phyloP scores from a whole-genome alignment of 2,329 filamentous ascomycete species.

The Fusarium redolens region DNA sequence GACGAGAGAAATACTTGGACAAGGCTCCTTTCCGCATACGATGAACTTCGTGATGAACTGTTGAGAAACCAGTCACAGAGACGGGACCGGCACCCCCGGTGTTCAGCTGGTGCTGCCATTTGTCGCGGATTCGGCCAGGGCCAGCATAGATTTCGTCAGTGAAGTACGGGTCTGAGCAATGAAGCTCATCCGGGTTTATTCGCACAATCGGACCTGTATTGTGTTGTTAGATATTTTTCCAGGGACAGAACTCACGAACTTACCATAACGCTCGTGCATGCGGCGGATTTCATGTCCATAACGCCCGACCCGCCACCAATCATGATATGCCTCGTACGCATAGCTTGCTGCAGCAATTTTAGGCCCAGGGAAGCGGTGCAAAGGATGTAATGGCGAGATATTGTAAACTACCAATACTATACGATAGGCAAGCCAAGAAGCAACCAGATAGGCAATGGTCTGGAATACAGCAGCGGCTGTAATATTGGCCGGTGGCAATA shows the following conservation, averaged over 20 bases:
- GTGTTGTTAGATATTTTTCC: rapidly evolving
- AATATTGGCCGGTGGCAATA: neutral
- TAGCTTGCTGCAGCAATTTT: slow-evolving; percentile 51
- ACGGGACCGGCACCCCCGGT: slow-evolving; percentile 20
- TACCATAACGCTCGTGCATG: slow-evolving; percentile 55
- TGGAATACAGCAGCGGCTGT: neutral
- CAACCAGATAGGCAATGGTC: slow-evolving; percentile 27
- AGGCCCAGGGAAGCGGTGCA: slow-evolving; percentile 53
- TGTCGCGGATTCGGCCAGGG: slow-evolving; percentile 44
- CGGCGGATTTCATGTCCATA: slow-evolving; percentile 50
- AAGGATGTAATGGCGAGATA: slow-evolving; percentile 54
- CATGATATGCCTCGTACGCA: slow-evolving; percentile 53
- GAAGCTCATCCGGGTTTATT: slow-evolving; percentile 55
- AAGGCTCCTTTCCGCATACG: slow-evolving; percentile 47
- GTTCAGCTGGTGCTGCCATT: slow-evolving; percentile 36
- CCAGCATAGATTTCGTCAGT: slow-evolving; percentile 53
- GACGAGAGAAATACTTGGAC: slow-evolving; percentile 50
- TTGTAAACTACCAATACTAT: slow-evolving; percentile 49
- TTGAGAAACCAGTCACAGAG: slow-evolving; percentile 26
- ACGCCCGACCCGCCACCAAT: slow-evolving; percentile 50
- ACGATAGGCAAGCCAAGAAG: slow-evolving; percentile 47
- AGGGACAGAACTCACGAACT: rapidly evolving
- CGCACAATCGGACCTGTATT: slow-evolving; percentile 51
- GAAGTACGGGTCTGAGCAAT: slow-evolving; percentile 52
- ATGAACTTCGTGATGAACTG: slow-evolving; percentile 48